Evolutionary conservation across 2,329 filamentous ascomycete genomes (phyloP).

Genomic region (Xylaria digitata): DNA sequence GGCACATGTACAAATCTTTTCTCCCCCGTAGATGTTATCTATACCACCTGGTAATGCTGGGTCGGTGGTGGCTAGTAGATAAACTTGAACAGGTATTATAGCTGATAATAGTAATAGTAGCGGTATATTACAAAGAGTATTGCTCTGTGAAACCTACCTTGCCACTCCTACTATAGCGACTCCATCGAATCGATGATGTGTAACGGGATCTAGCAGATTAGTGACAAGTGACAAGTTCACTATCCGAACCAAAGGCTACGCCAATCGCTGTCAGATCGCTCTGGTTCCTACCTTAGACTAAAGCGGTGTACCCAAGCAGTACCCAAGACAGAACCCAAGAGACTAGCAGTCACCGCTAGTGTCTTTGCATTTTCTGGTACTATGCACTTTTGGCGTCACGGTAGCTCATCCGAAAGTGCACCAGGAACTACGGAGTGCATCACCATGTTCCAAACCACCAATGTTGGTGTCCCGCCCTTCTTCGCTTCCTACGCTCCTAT

Average conservation of each 20-base stretch:
- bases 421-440: slow-evolving; percentile 26
- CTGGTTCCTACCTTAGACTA: slow-evolving; percentile 37
- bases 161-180: slow-evolving; percentile 7
- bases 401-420: slow-evolving; percentile 31
- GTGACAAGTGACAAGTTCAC: slow-evolving; percentile 28
- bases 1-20: slow-evolving; percentile 5
- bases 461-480: slow-evolving; percentile 15
- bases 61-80: not conserved
- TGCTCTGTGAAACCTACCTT: slow-evolving; percentile 29
- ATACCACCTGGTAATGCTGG: not conserved
- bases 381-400: slow-evolving; percentile 29
- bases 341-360: slow-evolving; percentile 30
- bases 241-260: slow-evolving; percentile 21
- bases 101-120: slow-evolving; percentile 6
- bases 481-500: slow-evolving; percentile 10
- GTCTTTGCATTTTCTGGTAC: slow-evolving; percentile 9
- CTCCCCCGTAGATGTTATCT: not conserved
- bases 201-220: slow-evolving; percentile 37
- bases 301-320: slow-evolving; percentile 21
- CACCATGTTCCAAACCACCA: slow-evolving; percentile 13
- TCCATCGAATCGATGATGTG: slow-evolving; percentile 23
- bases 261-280: slow-evolving; percentile 33
- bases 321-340: slow-evolving; percentile 14
- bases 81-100: not conserved
- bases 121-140: slow-evolving; percentile 9